These are phyloP conservation scores for Trebouxia sp. DNA, from an alignment of 139 green algal genomes.

Conservation along the genomic window DNA sequence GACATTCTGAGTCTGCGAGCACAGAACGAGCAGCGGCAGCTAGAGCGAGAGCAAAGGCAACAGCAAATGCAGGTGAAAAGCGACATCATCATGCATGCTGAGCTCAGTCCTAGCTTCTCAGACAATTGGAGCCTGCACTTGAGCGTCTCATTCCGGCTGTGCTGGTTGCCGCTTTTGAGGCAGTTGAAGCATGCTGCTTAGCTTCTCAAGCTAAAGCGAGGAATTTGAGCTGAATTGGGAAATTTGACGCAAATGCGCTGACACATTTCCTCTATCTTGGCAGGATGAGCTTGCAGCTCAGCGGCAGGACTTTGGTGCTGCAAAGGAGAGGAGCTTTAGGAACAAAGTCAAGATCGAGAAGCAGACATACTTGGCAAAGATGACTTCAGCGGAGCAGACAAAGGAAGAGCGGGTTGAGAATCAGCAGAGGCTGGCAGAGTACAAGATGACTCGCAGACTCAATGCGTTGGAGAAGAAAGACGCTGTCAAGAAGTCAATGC, in stretches of 20 bases:
- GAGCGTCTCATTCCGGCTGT: too few relatives aligned
- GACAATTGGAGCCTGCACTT: too few relatives aligned
- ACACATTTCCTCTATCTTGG: too few relatives aligned
- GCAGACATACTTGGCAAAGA: conserved; percentile 44
- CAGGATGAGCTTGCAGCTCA: conserved; percentile 51
- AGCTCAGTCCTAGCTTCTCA: too few relatives aligned
- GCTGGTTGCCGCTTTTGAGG: too few relatives aligned
- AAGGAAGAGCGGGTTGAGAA: conserved; percentile 64
- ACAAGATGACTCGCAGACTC: conserved; percentile 51
- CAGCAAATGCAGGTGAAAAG: conserved; percentile 37
- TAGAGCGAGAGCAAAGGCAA: conserved; percentile 56
- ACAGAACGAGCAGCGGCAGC: conserved; percentile 52
- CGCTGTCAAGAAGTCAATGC: conserved; percentile 51
- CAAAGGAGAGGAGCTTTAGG: conserved; percentile 48
- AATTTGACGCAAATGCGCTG: too few relatives aligned
- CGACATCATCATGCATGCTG: neutral
- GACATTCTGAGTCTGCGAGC: conserved; percentile 58
- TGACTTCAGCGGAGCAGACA: conserved; percentile 35
- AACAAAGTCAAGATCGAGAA: conserved; percentile 49
- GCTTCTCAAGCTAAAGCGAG: too few relatives aligned
- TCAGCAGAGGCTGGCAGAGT: conserved; percentile 55
- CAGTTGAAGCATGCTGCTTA: too few relatives aligned
- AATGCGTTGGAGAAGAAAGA: conserved; percentile 71
- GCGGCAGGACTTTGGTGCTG: conserved; percentile 51
- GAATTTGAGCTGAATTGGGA: too few relatives aligned